Percentiles rank a stretch among this genome's conserved stretches.
phyloP scores from a whole-genome alignment of 345 rosid genomes.

The Rhodamnia rubescens region DNA sequence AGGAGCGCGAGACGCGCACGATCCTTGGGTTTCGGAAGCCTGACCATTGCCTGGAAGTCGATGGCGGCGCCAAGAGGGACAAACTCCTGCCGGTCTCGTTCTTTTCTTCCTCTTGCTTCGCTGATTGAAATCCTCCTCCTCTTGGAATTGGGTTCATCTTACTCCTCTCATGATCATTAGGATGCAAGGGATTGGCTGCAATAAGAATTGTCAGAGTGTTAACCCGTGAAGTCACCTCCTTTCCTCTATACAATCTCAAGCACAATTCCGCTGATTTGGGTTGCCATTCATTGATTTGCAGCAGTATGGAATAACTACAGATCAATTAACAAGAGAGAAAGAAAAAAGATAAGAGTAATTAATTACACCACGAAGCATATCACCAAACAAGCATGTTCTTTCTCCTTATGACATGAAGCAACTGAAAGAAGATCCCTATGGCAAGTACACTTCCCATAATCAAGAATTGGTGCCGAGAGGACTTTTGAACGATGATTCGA shows the following conservation, averaged over 20 bases:
- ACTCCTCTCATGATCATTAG: constrained; percentile 21
- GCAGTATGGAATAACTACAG: neutral
- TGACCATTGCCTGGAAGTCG: constrained; percentile 76
- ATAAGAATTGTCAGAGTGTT: neutral
- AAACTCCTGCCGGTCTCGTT: neutral
- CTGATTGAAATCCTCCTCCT: constrained; percentile 18
- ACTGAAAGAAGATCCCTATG: neutral
- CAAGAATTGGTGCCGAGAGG: neutral
- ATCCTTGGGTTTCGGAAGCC: constrained; percentile 88
- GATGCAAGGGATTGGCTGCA: neutral
- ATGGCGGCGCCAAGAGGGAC: constrained; percentile 6
- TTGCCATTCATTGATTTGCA: neutral
- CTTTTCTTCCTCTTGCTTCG: constrained; percentile 49
- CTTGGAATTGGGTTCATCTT: constrained; percentile 46
- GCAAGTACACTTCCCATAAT: neutral
- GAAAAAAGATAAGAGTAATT: neutral
- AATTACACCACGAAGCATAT: neutral
- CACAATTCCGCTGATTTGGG: neutral
- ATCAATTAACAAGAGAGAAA: neutral
- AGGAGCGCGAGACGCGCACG: constrained; percentile 71
- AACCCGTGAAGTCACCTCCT: neutral
- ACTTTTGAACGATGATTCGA: neutral
- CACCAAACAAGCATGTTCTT: neutral
- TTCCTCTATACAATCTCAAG: neutral
- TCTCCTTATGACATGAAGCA: neutral